These are phyloP conservation scores for Sphagnum tenellum DNA, from an alignment of 225 moss, liverwort and hornwort genomes.

Conservation along the genomic window DNA sequence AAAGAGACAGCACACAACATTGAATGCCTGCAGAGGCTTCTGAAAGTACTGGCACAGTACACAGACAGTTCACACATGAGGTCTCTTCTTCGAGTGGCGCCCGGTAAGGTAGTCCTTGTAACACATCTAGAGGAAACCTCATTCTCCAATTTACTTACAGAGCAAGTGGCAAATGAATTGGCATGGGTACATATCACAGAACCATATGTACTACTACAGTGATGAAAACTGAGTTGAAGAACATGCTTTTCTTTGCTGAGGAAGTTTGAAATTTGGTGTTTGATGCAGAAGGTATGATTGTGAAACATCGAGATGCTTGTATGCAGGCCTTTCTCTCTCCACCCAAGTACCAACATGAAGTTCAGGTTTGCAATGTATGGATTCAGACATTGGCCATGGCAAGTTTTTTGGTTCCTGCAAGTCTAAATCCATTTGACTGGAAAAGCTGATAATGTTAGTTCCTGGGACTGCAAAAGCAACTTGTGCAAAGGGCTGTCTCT, in stretches of 20 bases:
- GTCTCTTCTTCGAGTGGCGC: conserved; percentile 4
- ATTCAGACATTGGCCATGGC: too few species aligned
- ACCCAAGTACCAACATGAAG: background rate
- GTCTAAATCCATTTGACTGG: too few species aligned
- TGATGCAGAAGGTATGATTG: conserved; percentile 1
- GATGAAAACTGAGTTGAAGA: too few species aligned
- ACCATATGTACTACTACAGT: too few species aligned
- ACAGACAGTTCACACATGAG: background rate
- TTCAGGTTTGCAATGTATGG: background rate
- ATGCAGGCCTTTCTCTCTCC: background rate
- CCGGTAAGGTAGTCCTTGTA: background rate
- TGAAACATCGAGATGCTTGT: conserved; percentile 2
- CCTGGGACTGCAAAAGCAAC: too few species aligned
- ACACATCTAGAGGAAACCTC: too few species aligned
- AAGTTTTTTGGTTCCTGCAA: too few species aligned
- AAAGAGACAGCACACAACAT: background rate
- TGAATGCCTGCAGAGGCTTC: conserved; percentile 1
- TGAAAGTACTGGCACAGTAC: conserved; percentile 2
- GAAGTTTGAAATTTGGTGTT: background rate
- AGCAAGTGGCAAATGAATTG: background rate
- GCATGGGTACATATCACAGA: too few species aligned
- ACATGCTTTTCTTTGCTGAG: too few species aligned
- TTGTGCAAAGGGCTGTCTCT: too few species aligned
- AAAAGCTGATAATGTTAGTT: too few species aligned
- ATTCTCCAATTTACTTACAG: too few species aligned